Conservation (phyloP, 2,329 filamentous ascomycete genomes). For the Lachnellula arida region DNA sequence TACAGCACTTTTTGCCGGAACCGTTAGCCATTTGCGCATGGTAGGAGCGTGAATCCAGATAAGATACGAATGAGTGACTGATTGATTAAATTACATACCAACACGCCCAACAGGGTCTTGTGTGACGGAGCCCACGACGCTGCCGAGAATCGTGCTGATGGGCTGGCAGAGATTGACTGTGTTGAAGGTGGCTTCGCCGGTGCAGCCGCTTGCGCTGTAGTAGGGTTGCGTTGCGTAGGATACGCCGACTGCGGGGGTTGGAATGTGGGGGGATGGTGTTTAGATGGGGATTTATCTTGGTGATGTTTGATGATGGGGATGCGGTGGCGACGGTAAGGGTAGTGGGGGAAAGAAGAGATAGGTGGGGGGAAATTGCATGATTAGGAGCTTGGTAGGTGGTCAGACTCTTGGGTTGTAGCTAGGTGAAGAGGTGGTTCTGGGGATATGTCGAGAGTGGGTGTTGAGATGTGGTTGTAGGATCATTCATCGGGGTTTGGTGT, state of each 20-base stretch:
- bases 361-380: background rate
- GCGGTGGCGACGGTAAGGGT: background rate
- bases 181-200: background rate
- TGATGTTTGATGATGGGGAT: background rate
- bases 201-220: background rate
- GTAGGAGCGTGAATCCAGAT: too few relatives aligned
- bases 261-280: background rate
- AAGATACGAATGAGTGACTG: background rate
- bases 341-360: background rate
- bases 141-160: background rate
- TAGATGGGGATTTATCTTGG: background rate
- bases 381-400: background rate
- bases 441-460: background rate
- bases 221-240: conserved; percentile 1
- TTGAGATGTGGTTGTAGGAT: background rate
- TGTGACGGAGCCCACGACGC: background rate
- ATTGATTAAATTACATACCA: background rate
- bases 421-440: background rate
- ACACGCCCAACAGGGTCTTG: background rate
- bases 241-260: background rate
- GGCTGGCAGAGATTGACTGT: conserved; percentile 1
- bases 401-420: background rate
- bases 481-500: background rate
- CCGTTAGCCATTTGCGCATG: too few relatives aligned
- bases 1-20: background rate